Conservation (phyloP, 2,329 filamentous ascomycete species). For the Rasamsonia emersonii region DNA sequence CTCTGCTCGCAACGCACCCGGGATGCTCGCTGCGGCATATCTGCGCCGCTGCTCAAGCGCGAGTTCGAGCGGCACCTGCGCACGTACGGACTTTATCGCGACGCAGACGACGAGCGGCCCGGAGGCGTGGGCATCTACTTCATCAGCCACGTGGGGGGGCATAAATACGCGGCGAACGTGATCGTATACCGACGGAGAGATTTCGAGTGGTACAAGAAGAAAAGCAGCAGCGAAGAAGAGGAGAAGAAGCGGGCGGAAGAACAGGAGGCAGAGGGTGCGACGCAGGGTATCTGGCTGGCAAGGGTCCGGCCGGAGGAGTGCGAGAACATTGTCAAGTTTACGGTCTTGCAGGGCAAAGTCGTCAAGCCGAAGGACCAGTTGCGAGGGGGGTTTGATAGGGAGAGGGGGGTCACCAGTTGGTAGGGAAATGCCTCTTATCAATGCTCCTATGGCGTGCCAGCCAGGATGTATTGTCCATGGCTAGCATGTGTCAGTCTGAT, state of each 20-base stretch:
- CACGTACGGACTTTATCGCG: slow-evolving; percentile 73
- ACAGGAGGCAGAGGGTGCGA: slow-evolving; percentile 48
- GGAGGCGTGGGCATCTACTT: slow-evolving; percentile 95
- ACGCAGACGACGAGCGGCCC: slow-evolving; percentile 77
- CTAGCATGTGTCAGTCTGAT: too few species aligned
- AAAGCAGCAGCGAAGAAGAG: slow-evolving; percentile 18
- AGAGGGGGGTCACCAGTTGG: slow-evolving; percentile 78
- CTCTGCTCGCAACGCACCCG: slow-evolving; percentile 93
- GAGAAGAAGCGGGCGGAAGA: slow-evolving; percentile 32
- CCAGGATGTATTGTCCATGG: too few species aligned
- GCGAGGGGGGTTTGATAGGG: slow-evolving; percentile 81
- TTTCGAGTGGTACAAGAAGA: slow-evolving; percentile 26
- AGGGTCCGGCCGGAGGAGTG: slow-evolving; percentile 79
- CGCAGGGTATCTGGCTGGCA: slow-evolving; percentile 89
- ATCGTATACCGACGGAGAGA: slow-evolving; percentile 69
- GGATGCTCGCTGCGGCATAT: slow-evolving; percentile 89
- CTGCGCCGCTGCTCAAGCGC: slow-evolving; percentile 75
- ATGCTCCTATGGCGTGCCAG: too few species aligned
- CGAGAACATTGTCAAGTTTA: slow-evolving; percentile 84
- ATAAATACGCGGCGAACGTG: slow-evolving; percentile 93
- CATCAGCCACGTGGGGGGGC: slow-evolving; percentile 89
- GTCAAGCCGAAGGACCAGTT: slow-evolving; percentile 82
- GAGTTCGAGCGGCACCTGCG: slow-evolving; percentile 87
- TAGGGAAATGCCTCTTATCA: slow-evolving; percentile 30
- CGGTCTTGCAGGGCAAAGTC: slow-evolving; percentile 85